phyloP scores from a whole-genome alignment of 495 filamentous ascomycete genomes.

The Filosporella fistucella region DNA sequence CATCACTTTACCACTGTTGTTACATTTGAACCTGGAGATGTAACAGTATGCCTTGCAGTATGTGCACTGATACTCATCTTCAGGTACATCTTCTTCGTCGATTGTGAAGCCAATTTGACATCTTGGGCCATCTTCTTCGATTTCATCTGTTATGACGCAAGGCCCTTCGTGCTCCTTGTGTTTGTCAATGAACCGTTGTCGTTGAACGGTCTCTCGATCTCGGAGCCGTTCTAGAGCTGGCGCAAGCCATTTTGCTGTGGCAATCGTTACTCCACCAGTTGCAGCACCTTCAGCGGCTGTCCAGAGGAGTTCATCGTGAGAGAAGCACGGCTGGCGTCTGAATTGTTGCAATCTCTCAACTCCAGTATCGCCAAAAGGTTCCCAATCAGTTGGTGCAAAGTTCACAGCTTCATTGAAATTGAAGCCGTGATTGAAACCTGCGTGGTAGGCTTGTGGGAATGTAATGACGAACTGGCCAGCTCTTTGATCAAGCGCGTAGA shows the following conservation, averaged over 20 bases:
- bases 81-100: conserved; percentile 62
- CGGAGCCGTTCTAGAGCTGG: conserved; percentile 78
- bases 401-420: conserved; percentile 99
- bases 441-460: conserved; percentile 88
- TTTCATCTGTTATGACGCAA: conserved; percentile 34
- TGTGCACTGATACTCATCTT: conserved; percentile 85
- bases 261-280: conserved; percentile 73
- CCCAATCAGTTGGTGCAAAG: conserved; percentile 96
- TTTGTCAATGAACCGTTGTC: conserved; percentile 60
- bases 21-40: conserved; percentile 83
- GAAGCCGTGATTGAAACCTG: conserved; percentile 93
- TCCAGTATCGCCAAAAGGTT: conserved; percentile 82
- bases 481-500: conserved; percentile 89
- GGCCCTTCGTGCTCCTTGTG: conserved; percentile 41
- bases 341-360: conserved; percentile 85
- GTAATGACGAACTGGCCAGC: conserved; percentile 97
- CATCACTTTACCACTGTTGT: conserved; percentile 67
- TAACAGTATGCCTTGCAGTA: conserved; percentile 93
- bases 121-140: conserved; percentile 19
- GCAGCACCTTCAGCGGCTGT: conserved; percentile 67
- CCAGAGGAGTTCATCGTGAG: conserved; percentile 92
- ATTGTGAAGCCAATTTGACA: conserved; percentile 29
- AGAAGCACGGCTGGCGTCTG: conserved; percentile 91
- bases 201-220: conserved; percentile 64
- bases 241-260: conserved; percentile 90